Conservation (phyloP, 2,329 filamentous ascomycete species). For the Purpureocillium lavendulum region DNA sequence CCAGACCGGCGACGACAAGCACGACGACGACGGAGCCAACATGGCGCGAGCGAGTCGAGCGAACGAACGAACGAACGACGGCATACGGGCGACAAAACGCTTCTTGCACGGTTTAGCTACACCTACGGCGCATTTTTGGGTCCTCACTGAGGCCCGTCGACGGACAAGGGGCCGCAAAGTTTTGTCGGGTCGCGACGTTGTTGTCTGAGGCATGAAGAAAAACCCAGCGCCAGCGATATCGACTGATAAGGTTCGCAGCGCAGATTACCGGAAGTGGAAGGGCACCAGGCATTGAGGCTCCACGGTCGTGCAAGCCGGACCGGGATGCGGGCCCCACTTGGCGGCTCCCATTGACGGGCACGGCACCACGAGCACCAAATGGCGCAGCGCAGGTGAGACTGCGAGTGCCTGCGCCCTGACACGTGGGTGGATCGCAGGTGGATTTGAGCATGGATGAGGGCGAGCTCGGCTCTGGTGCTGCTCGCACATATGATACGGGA, state of each 20-base stretch:
- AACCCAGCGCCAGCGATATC: constrained; percentile 4
- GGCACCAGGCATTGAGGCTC: constrained; percentile 10
- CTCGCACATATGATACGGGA: no score
- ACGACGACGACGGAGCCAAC: neutral
- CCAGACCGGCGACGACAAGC: neutral
- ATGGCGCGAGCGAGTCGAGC: neutral
- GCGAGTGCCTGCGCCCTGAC: constrained; percentile 5
- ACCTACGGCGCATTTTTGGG: no score
- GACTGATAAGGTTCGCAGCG: constrained; percentile 7
- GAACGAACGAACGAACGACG: neutral
- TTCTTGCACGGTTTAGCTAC: neutral
- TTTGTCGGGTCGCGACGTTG: constrained; percentile 5
- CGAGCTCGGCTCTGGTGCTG: constrained; percentile 2
- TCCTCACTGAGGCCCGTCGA: no score
- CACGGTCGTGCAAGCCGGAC: constrained; percentile 3
- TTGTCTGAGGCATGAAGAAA: constrained; percentile 13
- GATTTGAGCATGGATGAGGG: constrained; percentile 1
- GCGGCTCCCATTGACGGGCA: constrained; percentile 5
- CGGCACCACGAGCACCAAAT: constrained; percentile 1
- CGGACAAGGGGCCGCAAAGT: constrained; percentile 3
- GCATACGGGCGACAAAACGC: neutral
- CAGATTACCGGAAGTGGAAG: constrained; percentile 9
- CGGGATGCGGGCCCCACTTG: constrained; percentile 8
- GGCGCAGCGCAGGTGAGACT: constrained; percentile 5
- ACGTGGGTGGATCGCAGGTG: constrained; percentile 13